Conservation (phyloP, 2,329 filamentous ascomycete genomes). For the Microsporum canis region DNA sequence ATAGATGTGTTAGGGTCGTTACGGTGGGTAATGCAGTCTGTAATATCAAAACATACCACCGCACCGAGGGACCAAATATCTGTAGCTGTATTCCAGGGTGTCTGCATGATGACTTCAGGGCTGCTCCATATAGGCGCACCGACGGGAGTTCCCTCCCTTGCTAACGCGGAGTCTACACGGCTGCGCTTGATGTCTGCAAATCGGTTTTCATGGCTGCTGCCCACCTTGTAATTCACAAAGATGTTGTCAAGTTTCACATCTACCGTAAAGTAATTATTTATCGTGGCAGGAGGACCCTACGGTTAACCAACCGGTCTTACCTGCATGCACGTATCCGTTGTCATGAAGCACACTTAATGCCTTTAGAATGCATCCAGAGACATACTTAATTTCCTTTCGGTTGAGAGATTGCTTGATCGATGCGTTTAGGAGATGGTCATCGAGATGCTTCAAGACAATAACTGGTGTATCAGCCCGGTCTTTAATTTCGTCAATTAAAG, state of each 20-base stretch:
- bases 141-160: conserved; percentile 15
- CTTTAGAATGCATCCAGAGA: conserved; percentile 14
- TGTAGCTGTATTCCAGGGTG: conserved; percentile 18
- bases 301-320: not conserved
- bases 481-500: conserved; percentile 19
- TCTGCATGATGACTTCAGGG: conserved; percentile 24
- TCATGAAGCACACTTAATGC: conserved; percentile 14
- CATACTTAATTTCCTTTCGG: conserved; percentile 14
- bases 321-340: conserved; percentile 16
- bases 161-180: not conserved
- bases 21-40: not conserved
- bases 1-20: not conserved
- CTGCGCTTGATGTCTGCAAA: not conserved
- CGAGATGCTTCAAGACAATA: conserved; percentile 17
- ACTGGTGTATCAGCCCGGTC: conserved; percentile 11
- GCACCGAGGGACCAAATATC: conserved; percentile 22
- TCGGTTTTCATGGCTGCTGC: not conserved
- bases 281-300: not conserved
- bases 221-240: conserved; percentile 6
- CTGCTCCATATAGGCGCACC: conserved; percentile 31
- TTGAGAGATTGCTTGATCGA: conserved; percentile 10
- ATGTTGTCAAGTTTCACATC: conserved; percentile 20
- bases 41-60: conserved; percentile 10
- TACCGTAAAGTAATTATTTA: conserved; percentile 3
- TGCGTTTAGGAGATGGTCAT: conserved; percentile 13